phyloP scores from a whole-genome alignment of 441 rosid genomes.

The Adansonia gregorii region DNA sequence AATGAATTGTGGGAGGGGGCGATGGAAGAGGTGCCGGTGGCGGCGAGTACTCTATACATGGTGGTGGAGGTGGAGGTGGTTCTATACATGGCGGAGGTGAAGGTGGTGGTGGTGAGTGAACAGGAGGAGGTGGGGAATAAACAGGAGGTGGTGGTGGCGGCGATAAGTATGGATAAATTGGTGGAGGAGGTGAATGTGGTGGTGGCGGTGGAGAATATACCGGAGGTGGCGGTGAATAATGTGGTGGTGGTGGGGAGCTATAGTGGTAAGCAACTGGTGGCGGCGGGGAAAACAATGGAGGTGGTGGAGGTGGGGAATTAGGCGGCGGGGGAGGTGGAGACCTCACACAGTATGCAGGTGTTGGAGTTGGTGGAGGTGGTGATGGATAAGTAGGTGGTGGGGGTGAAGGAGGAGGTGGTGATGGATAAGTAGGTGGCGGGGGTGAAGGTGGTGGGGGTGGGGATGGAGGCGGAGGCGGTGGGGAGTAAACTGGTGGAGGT shows the following conservation, averaged over 20 bases:
- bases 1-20: constrained; percentile 29
- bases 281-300: constrained; percentile 34
- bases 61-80: constrained; percentile 52
- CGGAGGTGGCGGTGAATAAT: constrained; percentile 38
- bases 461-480: constrained; percentile 43
- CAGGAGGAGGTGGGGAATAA: constrained; percentile 44
- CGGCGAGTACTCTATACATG: constrained; percentile 22
- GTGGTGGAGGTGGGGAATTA: constrained; percentile 36
- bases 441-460: constrained; percentile 42
- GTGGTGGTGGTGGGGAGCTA: constrained; percentile 29
- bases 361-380: constrained; percentile 41
- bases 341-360: constrained; percentile 40
- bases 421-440: constrained; percentile 35
- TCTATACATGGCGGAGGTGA: constrained; percentile 56
- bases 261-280: constrained; percentile 36
- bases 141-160: constrained; percentile 48
- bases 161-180: constrained; percentile 34
- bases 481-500: constrained; percentile 36
- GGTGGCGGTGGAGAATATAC: constrained; percentile 34
- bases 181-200: constrained; percentile 44
- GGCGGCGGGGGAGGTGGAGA: constrained; percentile 44
- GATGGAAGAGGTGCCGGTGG: constrained; percentile 30
- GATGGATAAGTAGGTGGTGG: constrained; percentile 41
- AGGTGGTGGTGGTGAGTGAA: constrained; percentile 53
- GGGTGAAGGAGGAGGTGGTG: constrained; percentile 38